phyloP scores from a whole-genome alignment of 169 alveolate species.

The Eimeria necatrix region DNA sequence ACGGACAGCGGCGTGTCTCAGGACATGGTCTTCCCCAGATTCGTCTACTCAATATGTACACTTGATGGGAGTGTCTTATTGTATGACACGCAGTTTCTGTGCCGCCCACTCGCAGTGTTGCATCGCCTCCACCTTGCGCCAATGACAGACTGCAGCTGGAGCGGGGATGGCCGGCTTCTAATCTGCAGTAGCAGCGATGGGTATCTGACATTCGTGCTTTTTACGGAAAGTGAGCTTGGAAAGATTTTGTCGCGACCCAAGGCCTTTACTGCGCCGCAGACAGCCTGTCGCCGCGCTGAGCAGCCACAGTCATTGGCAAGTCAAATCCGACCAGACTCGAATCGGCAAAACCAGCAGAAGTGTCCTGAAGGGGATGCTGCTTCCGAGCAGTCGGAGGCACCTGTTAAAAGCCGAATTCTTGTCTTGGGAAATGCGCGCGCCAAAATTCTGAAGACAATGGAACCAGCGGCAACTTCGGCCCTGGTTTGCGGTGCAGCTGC shows the following conservation, averaged over 20 bases:
- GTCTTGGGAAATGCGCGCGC: neutral
- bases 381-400: neutral
- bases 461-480: no score
- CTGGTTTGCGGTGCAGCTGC: no score
- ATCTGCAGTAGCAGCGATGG: slow-evolving; percentile 97
- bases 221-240: slow-evolving; percentile 93
- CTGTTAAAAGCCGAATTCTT: neutral
- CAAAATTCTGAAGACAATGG: no score
- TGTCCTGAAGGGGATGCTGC: no score
- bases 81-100: slow-evolving; percentile 91
- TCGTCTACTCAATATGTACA: slow-evolving; percentile 92
- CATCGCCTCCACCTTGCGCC: slow-evolving; percentile 95
- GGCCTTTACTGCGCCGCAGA: neutral
- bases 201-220: slow-evolving; percentile 91
- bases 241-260: slow-evolving; percentile 59
- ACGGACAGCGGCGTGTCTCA: slow-evolving; percentile 83
- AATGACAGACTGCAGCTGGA: slow-evolving; percentile 96
- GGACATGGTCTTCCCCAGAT: slow-evolving; percentile 87
- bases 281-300: neutral
- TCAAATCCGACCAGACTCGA: no score
- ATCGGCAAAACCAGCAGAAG: no score
- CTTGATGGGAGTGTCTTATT: slow-evolving; percentile 92
- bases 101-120: slow-evolving; percentile 93
- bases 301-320: neutral
- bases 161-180: slow-evolving; percentile 93